Percentiles rank a stretch among this genome's conserved stretches.
Conservation (phyloP, 2,329 filamentous ascomycete genomes). For the Ophiostoma sp. region DNA sequence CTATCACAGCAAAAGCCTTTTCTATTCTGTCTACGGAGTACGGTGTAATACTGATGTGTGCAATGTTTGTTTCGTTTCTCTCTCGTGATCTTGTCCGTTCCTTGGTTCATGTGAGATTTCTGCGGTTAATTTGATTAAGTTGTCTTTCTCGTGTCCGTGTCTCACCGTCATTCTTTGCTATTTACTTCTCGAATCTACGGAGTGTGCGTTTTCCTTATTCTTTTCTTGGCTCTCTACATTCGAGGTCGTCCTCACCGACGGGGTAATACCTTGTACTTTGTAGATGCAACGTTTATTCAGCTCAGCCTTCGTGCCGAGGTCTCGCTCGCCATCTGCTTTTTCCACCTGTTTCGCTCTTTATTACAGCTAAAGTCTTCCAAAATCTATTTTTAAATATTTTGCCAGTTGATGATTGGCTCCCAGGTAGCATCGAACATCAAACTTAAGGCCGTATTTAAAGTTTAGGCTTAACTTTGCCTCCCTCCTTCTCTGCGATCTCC, state of each 20-base stretch:
- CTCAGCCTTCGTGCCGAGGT: slow-evolving; percentile 2
- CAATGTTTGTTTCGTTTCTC: background rate
- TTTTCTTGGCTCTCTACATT: background rate
- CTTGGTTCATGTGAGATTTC: background rate
- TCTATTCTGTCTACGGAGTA: no score
- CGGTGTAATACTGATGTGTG: no score
- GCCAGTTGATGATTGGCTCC: background rate
- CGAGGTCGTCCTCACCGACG: no score
- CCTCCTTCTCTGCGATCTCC: background rate
- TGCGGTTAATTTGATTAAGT: background rate
- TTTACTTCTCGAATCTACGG: no score
- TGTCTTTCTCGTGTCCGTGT: slow-evolving; percentile 1
- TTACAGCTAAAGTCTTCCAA: background rate
- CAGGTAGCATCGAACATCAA: background rate
- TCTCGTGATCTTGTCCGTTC: background rate
- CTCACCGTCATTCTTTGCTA: background rate
- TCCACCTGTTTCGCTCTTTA: background rate
- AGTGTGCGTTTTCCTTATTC: no score
- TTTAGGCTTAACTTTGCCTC: slow-evolving; percentile 3
- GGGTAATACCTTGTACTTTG: background rate
- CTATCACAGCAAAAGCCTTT: background rate
- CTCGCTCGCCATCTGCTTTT: background rate
- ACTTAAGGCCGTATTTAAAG: background rate
- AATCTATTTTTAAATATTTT: background rate
- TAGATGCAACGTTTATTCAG: slow-evolving; percentile 2